Evolutionary conservation across 345 rosid genomes (phyloP), one percentile per base, ranked within the genome.

Genomic region (Firmiana major): DNA sequence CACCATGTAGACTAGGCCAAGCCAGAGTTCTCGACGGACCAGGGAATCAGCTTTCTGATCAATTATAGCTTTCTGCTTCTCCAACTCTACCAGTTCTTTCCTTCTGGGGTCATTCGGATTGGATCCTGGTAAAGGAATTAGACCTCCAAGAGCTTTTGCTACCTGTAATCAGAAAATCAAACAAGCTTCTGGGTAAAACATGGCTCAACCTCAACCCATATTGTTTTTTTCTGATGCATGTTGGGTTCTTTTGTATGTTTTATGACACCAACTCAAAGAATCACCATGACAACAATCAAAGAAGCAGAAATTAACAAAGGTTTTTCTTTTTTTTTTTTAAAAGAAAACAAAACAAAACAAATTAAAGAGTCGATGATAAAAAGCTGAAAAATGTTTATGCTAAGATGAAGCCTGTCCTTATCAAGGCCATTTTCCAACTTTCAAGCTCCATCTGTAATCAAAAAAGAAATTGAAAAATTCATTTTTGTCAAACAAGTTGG

Each of bases 1-100:
- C 34, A 92, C 86, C 53, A 94, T 53, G 88, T 82, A 91, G 26
- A 88, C 90, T 0, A 97, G 84, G 5, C 97, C 99, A 2, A 82
- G 68, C 96, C 93, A 88, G 9, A 97, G 91, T 79, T 97, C 99
- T 48, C 84, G 79, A 11, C 88, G 89, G 43, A 88, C 98, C 55
- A 84, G 78, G 1, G 77, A 24, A 19, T 85, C 88, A 0, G 98
- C 97, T 71, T 83, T 83, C 26, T 55, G 34, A 83, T 94, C 96
- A 1, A 97, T 91, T 4, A 9, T 65, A 0, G 83, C 79, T 75
- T 87, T 94, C 65, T 77, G 79, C 60, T 78, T 81, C 88, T 91
- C 96, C 77, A 97, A 69, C 77, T 83, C 88, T 75, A 83, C 87
- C 5, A 94, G 79, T 73, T 97, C 97, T 60, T 78, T 83, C 68